Conservation (phyloP, 306 rosid species). For the Quillaja saponaria region DNA sequence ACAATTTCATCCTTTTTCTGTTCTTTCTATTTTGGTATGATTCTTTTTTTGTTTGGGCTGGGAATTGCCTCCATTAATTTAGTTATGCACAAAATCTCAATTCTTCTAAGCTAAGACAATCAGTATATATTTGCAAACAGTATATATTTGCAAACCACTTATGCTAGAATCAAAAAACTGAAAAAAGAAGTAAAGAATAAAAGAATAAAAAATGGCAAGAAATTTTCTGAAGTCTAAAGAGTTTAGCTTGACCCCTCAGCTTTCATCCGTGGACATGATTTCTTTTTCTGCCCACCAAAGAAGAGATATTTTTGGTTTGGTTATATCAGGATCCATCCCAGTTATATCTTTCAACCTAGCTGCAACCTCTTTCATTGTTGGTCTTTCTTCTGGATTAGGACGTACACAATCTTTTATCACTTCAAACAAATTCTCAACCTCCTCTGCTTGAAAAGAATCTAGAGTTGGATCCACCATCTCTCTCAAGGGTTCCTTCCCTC, state of each 20-base stretch:
- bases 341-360: constrained; percentile 65
- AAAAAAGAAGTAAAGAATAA: constrained; percentile 15
- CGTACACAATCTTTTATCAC: constrained; percentile 58
- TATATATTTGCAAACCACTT: constrained; percentile 21
- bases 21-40: no score
- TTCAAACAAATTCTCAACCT: constrained; percentile 49
- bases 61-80: constrained; percentile 7
- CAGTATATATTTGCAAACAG: constrained; percentile 17
- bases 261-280: constrained; percentile 60
- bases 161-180: constrained; percentile 33
- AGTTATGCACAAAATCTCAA: constrained; percentile 24
- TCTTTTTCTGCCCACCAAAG: constrained; percentile 99
- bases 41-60: no score
- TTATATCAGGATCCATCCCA: constrained; percentile 71
- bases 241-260: constrained; percentile 37
- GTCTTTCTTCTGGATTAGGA: constrained; percentile 55
- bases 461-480: constrained; percentile 74
- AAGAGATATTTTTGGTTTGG: constrained; percentile 75
- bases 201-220: not conserved
- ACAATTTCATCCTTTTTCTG: no score
- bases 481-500: constrained; percentile 47
- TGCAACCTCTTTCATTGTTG: constrained; percentile 58
- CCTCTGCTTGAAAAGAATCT: constrained; percentile 45
- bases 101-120: constrained; percentile 5
- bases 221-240: not conserved